Base-by-base conservation (phyloP, 345 rosid species). In the Cardiospermum halicacabum region DNA sequence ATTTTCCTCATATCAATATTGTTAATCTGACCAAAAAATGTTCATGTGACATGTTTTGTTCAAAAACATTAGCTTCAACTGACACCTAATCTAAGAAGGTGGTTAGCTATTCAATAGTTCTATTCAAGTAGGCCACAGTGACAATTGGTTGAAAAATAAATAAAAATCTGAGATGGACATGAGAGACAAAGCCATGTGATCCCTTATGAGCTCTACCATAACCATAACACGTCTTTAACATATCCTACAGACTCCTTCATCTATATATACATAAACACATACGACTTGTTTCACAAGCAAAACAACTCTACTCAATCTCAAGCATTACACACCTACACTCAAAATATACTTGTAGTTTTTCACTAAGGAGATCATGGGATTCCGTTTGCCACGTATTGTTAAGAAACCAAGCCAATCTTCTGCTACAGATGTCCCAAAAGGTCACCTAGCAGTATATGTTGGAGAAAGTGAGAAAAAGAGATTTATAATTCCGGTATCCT, bases 401-500 rank as follows among this genome's bases (percentile, higher is more conserved):
- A 56, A 31, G 40, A 28, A 15, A 9, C 19, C 30, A 12, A 47
- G 28, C 19, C 66, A 70, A 19, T 31, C 27, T 11, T 10, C 30
- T 39, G 83, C 48, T 25, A 7, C 12, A 8, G n/a, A 70, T 18
- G 67, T 79, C 0, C 85, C 75, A 0, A 56, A 64, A 48, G 69
- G 74, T 34, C 40, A 56, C 53, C 22, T 63, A 7, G 63, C 43
- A 48, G 64, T 57, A 4, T 57, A 64, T 25, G 54, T 70, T 49
- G 58, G 64, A 55, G 72, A 80, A 37, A 68, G 50, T n/a, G 71
- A 72, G 36, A 69, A 18, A 61, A 77, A 64, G 32, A 40, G 78
- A 10, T 75, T 58, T 28, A 28, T 74, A 31, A 65, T 80, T 72
- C 83, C 81, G 1, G 13, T 84, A 2, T 74, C 72, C 0, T 80